Conservation (phyloP, 2,329 filamentous ascomycete species). For the Stachybotrys elegans region DNA sequence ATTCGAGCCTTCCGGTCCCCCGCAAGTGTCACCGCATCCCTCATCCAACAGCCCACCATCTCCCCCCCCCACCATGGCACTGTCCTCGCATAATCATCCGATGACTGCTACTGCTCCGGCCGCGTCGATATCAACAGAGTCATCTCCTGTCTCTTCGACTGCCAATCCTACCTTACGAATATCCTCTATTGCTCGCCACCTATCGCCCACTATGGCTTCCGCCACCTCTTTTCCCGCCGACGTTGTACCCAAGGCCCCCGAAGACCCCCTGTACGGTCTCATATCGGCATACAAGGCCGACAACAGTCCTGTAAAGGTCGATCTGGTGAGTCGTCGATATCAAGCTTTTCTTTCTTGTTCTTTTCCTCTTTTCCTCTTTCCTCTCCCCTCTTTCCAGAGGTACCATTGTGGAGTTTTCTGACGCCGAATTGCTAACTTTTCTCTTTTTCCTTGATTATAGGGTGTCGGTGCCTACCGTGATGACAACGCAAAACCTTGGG, state of each 20-base stretch:
- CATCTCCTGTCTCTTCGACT: conserved; percentile 26
- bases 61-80: neutral
- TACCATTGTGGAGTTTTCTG: no score
- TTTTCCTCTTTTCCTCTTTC: no score
- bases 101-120: neutral
- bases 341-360: no score
- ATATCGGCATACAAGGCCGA: conserved; percentile 86
- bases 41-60: no score
- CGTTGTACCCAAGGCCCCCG: conserved; percentile 81
- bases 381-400: neutral
- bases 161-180: conserved; percentile 48
- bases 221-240: conserved; percentile 68
- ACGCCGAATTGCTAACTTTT: no score
- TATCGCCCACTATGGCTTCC: conserved; percentile 51
- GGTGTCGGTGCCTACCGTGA: conserved; percentile 91
- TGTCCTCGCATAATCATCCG: no score
- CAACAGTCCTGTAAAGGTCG: conserved; percentile 73
- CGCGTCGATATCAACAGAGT: no score
- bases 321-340: conserved; percentile 76
- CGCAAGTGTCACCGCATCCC: no score
- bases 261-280: conserved; percentile 91
- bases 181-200: conserved; percentile 62
- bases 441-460: no score
- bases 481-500: conserved; percentile 93
- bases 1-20: no score